Evolutionary conservation across 805 yeast species (phyloP).

Genomic region (Brettanomyces bruxellensis): DNA sequence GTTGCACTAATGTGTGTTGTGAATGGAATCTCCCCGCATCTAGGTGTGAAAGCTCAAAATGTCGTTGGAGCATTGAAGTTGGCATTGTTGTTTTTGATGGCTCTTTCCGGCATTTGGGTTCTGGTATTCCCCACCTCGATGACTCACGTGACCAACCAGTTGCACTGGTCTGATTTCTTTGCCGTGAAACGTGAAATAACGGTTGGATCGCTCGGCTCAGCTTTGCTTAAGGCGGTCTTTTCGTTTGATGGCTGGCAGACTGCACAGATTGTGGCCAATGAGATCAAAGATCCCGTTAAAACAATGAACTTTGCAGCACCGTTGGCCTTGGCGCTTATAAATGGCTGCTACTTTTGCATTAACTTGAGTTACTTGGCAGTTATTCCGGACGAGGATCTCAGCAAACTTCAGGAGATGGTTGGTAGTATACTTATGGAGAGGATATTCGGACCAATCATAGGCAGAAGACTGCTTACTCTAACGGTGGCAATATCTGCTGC

Average conservation of each 20-base stretch:
- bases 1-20: slow-evolving; percentile 30
- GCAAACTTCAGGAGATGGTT: slow-evolving; percentile 36
- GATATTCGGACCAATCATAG: slow-evolving; percentile 39
- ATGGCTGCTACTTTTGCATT: slow-evolving; percentile 37
- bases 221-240: slow-evolving; percentile 42
- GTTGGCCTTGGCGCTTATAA: slow-evolving; percentile 32
- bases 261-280: slow-evolving; percentile 46
- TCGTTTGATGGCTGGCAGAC: slow-evolving; percentile 49
- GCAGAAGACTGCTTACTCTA: slow-evolving; percentile 37
- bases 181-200: slow-evolving; percentile 24
- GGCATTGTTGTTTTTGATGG: slow-evolving; percentile 42
- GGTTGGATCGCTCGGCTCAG: slow-evolving; percentile 36
- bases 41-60: slow-evolving; percentile 58
- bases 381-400: slow-evolving; percentile 38
- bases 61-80: slow-evolving; percentile 55
- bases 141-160: slow-evolving; percentile 35
- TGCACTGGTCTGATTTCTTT: slow-evolving; percentile 23
- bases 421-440: slow-evolving; percentile 46
- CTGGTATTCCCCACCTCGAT: slow-evolving; percentile 34
- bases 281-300: slow-evolving; percentile 41
- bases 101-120: slow-evolving; percentile 51
- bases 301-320: slow-evolving; percentile 49
- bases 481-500: slow-evolving; percentile 47
- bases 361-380: slow-evolving; percentile 44
- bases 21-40: slow-evolving; percentile 53